Percentiles rank a stretch among this genome's conserved stretches.
Evolutionary conservation across 2,329 filamentous ascomycete species (phyloP).

Genomic region (Raffaelea arxii): DNA sequence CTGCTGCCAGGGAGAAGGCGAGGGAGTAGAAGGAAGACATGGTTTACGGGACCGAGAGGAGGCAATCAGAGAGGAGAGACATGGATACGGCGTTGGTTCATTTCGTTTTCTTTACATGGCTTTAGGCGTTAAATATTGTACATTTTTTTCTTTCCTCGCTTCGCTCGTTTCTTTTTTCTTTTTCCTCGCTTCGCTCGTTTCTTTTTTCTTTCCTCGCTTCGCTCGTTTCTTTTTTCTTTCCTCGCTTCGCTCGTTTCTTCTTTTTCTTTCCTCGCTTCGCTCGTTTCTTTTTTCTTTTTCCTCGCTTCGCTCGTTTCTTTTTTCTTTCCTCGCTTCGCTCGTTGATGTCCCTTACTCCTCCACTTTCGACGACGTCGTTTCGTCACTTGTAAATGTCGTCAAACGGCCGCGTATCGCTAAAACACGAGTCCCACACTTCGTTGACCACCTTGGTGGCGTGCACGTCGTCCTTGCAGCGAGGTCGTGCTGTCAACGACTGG

Average conservation of each 20-base stretch:
- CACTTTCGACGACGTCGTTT: neutral
- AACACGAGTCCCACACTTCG: constrained; percentile 98
- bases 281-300: constrained; percentile 1
- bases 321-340: neutral
- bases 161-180: too few species aligned
- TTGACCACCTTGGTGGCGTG: constrained; percentile 86
- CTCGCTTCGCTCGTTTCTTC: too few species aligned
- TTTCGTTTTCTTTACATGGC: too few species aligned
- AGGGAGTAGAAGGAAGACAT: neutral
- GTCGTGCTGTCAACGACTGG: constrained; percentile 67
- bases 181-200: too few species aligned
- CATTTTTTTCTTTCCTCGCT: too few species aligned
- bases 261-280: neutral
- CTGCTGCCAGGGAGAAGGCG: constrained; percentile 40
- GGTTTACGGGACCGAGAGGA: too few species aligned
- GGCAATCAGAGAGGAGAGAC: neutral
- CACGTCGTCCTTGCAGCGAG: constrained; percentile 72
- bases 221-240: too few species aligned
- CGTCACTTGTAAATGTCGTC: constrained; percentile 83
- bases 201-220: too few species aligned
- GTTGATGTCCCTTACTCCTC: neutral
- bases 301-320: constrained; percentile 5
- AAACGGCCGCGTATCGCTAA: constrained; percentile 86
- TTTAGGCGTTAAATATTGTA: too few species aligned
- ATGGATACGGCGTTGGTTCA: too few species aligned